Conservation (phyloP, 345 rosid genomes). For the Mercurialis annua region DNA sequence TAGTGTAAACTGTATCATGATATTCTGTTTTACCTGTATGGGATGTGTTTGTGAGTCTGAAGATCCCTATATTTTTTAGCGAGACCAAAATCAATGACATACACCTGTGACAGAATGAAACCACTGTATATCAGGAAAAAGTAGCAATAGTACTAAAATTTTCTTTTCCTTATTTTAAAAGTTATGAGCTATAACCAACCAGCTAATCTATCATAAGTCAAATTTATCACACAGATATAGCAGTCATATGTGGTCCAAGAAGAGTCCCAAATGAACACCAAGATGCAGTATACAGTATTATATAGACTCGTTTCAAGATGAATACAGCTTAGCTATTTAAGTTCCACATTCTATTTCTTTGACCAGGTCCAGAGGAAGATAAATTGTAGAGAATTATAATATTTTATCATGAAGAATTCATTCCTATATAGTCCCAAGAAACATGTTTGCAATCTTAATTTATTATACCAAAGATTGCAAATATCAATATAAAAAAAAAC, state of each 20-base stretch:
- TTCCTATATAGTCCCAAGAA: neutral
- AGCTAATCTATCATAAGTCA: neutral
- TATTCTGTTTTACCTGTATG: conserved; percentile 53
- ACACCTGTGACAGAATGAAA: conserved; percentile 44
- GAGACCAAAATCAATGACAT: conserved; percentile 79
- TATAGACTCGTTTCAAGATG: too few species aligned
- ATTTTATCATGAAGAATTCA: neutral
- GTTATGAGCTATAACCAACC: neutral
- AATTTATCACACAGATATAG: neutral
- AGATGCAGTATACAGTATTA: neutral
- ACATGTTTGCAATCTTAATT: too few species aligned
- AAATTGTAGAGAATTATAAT: neutral
- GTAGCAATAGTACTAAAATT: neutral
- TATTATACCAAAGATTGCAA: too few species aligned
- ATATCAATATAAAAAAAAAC: too few species aligned
- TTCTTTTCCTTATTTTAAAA: neutral
- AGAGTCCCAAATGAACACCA: neutral
- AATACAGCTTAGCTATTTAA: too few species aligned
- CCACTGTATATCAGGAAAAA: conserved; percentile 3
- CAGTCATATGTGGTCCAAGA: neutral
- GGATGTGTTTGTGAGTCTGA: conserved; percentile 85
- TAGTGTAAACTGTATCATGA: neutral
- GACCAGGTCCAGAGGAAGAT: too few species aligned
- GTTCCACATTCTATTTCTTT: too few species aligned
- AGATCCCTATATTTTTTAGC: conserved; percentile 91